Evolutionary conservation across 306 rosid species (phyloP).

Genomic region (Arachis hypogaea): DNA sequence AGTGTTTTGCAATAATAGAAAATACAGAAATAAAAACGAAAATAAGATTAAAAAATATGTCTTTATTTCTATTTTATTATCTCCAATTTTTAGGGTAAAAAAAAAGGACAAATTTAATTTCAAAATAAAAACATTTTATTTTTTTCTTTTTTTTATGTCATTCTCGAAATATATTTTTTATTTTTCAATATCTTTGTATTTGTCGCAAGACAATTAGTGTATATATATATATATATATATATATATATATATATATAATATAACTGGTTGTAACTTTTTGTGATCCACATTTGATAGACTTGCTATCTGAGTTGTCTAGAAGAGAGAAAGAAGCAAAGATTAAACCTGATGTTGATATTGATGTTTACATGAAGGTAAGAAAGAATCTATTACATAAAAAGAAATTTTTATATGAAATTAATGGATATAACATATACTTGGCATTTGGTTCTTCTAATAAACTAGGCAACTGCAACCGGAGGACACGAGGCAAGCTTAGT

Average conservation of each 20-base stretch:
- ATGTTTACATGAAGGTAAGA: slow-evolving; percentile 77
- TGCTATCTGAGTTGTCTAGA: slow-evolving; percentile 67
- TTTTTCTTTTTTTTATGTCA: no score
- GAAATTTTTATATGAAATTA: no score
- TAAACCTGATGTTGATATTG: slow-evolving; percentile 76
- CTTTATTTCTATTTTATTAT: no score
- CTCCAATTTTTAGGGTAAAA: no score
- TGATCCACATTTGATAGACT: slow-evolving; percentile 33
- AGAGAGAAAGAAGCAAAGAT: slow-evolving; percentile 74
- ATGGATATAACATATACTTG: neutral
- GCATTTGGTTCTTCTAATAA: slow-evolving; percentile 6
- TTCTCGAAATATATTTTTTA: no score
- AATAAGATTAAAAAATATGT: no score
- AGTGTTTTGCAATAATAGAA: no score
- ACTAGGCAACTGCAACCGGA: slow-evolving; percentile 46
- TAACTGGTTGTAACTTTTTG: slow-evolving; percentile 10
- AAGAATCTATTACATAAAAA: neutral
- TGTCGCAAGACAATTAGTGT: no score
- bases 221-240: neutral
- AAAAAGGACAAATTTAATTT: no score
- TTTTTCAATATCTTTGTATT: neutral
- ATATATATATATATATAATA: no score
- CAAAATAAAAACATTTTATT: no score
- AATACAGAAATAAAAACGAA: no score
- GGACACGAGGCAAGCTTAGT: slow-evolving; percentile 67